A percentile compares a stretch with the other conserved stretches of the same genome.
Conservation (phyloP, 345 rosid species). For the Citrus glauca region DNA sequence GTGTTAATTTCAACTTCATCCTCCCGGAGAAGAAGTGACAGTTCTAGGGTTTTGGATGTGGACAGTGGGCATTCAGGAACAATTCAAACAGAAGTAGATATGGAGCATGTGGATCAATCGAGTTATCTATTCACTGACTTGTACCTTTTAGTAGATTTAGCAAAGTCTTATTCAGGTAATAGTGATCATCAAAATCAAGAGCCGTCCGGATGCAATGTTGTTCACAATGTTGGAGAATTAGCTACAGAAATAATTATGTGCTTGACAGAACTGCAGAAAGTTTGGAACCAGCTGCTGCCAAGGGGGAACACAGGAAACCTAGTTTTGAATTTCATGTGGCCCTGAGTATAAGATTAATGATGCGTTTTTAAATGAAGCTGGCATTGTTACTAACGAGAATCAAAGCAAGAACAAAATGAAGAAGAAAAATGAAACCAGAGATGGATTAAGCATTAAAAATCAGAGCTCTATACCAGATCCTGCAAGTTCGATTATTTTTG, state of each 20-base stretch:
- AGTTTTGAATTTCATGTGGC: neutral
- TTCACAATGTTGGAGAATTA: constrained; percentile 9
- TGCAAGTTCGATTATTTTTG: constrained; percentile 18
- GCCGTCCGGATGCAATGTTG: neutral
- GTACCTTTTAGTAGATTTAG: constrained; percentile 42
- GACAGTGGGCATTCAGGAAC: constrained; percentile 56
- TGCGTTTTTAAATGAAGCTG: constrained; percentile 6
- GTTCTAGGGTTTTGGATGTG: constrained; percentile 68
- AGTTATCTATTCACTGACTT: constrained; percentile 46
- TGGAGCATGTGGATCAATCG: constrained; percentile 10
- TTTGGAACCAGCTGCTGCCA: neutral
- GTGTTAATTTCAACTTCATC: constrained; percentile 78
- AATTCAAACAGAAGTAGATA: neutral
- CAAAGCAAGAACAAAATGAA: constrained; percentile 7
- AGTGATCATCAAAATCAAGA: neutral
- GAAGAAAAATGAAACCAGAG: constrained; percentile 13
- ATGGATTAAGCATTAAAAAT: constrained; percentile 3
- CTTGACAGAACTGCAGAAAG: constrained; percentile 14
- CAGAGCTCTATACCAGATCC: constrained; percentile 11
- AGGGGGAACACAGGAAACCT: neutral
- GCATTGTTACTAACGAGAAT: neutral
- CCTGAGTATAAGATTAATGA: constrained; percentile 8
- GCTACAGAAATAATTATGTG: constrained; percentile 3
- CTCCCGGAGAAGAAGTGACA: constrained; percentile 68
- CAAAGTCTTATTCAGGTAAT: constrained; percentile 31